Evolutionary conservation across 202 grass and related monocot genomes (phyloP).

Genomic region (Carex arenaria): DNA sequence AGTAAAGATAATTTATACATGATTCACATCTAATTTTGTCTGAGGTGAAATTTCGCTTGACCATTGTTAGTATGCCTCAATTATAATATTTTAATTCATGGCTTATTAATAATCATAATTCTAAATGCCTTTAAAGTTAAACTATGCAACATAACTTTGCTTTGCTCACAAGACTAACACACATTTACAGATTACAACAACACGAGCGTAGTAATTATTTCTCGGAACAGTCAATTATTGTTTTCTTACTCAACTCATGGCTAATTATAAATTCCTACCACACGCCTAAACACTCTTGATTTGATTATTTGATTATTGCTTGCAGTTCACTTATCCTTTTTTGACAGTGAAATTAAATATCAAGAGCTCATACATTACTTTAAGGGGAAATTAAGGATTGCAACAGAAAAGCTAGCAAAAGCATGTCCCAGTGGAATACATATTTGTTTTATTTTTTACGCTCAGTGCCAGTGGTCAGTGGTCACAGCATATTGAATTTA

Average conservation of each 20-base stretch:
- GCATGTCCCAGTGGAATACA: not conserved
- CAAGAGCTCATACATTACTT: not conserved
- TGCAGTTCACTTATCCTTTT: not conserved
- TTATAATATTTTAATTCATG: too few species aligned
- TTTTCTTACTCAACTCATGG: not conserved
- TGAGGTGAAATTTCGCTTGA: too few species aligned
- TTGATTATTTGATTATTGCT: not conserved
- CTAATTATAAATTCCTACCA: not conserved
- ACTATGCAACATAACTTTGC: not conserved
- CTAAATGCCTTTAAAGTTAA: too few species aligned
- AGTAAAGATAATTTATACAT: too few species aligned
- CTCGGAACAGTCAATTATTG: not conserved
- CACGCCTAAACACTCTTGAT: not conserved
- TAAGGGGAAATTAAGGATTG: slow-evolving; percentile 2
- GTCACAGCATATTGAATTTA: slow-evolving; percentile 13
- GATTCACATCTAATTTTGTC: too few species aligned
- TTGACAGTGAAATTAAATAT: not conserved
- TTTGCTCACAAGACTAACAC: not conserved
- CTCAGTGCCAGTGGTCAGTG: slow-evolving; percentile 20
- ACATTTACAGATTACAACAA: not conserved
- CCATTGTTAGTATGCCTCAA: too few species aligned
- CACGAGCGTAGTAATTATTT: not conserved
- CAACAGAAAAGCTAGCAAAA: slow-evolving; percentile 22
- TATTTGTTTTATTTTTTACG: not conserved
- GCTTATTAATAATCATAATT: not conserved